Evolutionary conservation across 164 flowering plant genomes (phyloP).

Genomic region (Umbilicus rupestris): DNA sequence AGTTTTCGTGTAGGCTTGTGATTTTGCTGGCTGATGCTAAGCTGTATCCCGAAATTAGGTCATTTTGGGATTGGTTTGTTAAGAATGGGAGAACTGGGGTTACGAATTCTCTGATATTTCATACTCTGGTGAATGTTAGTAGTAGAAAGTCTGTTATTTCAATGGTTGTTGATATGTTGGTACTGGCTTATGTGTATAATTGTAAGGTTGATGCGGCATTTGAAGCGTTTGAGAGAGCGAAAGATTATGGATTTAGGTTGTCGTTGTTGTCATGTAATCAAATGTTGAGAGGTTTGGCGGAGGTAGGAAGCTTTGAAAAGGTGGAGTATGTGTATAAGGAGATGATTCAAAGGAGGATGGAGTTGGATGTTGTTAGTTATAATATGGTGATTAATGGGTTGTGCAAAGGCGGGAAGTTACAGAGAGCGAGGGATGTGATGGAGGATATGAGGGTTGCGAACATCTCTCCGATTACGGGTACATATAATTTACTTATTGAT

Average conservation of each 20-base stretch:
- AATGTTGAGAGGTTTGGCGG: constrained; percentile 39
- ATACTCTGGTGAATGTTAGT: constrained; percentile 25
- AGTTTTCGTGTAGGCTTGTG: constrained; percentile 25
- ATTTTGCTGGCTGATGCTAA: constrained; percentile 24
- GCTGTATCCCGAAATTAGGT: constrained; percentile 27
- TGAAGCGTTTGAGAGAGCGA: constrained; percentile 54
- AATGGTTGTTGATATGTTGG: constrained; percentile 45
- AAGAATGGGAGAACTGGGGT: constrained; percentile 9
- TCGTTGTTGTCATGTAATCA: constrained; percentile 43
- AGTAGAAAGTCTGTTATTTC: constrained; percentile 21
- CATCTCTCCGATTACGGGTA: constrained; percentile 31
- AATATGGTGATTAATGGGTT: constrained; percentile 46
- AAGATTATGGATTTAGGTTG: constrained; percentile 47
- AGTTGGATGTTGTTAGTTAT: constrained; percentile 27
- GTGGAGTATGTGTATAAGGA: constrained; percentile 44
- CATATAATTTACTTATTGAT: constrained; percentile 43
- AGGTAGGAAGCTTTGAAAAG: constrained; percentile 20
- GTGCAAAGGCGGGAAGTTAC: constrained; percentile 50
- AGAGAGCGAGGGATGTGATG: constrained; percentile 44
- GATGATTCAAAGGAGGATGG: constrained; percentile 48
- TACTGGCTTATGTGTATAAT: constrained; percentile 35
- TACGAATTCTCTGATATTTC: constrained; percentile 33
- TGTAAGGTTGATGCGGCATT: constrained; percentile 23
- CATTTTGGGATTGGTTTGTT: constrained; percentile 32
- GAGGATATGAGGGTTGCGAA: constrained; percentile 54